Evolutionary conservation across 176 grass and related monocot species (phyloP).

Genomic region (Rhynchospora tenuis): DNA sequence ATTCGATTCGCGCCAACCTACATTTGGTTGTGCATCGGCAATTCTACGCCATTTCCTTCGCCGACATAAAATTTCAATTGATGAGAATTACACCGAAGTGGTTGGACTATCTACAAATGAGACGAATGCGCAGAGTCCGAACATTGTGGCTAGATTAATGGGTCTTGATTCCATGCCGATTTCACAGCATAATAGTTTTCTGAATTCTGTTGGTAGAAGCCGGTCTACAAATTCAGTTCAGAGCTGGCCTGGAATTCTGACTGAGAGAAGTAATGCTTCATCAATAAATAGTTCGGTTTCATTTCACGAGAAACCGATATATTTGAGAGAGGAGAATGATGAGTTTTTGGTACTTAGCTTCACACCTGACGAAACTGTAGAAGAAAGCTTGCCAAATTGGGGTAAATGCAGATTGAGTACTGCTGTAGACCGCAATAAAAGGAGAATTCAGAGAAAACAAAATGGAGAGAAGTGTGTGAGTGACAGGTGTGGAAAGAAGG

Average conservation of each 20-base stretch:
- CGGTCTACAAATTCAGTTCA: conserved; percentile 44
- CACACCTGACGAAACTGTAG: conserved; percentile 34
- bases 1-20: not conserved
- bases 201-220: conserved; percentile 23
- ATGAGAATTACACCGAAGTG: not conserved
- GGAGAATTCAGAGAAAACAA: not conserved
- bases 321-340: conserved; percentile 64
- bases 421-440: not conserved
- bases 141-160: conserved; percentile 88
- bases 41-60: conserved; percentile 58
- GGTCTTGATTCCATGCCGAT: conserved; percentile 72
- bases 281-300: conserved; percentile 15
- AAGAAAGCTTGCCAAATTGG: not conserved
- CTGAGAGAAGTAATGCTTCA: not conserved
- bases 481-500: conserved; percentile 5
- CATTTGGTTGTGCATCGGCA: conserved; percentile 31
- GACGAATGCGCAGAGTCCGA: conserved; percentile 30
- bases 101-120: not conserved
- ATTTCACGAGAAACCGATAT: conserved; percentile 46
- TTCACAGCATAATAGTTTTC: not conserved
- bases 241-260: conserved; percentile 27
- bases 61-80: conserved; percentile 7
- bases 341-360: conserved; percentile 86
- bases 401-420: not conserved
- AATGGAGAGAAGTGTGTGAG: not conserved